Base-by-base conservation (phyloP, 75 land plant genomes). In the Ceratopteris richardii region DNA sequence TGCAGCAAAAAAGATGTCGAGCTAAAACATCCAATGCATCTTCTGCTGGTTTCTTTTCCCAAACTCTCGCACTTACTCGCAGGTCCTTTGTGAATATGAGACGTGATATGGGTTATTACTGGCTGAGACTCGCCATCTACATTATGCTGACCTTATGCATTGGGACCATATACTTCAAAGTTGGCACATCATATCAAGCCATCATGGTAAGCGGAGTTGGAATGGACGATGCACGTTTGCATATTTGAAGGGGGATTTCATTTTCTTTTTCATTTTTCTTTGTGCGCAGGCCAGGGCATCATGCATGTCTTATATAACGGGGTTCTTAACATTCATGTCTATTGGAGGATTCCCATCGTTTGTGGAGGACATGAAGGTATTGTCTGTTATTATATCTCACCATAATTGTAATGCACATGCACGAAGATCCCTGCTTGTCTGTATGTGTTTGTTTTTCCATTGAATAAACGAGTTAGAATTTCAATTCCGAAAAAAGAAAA, bases 91-190 rank as follows among this genome's bases (percentile, higher is more conserved):
- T 65, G 39, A 87, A 87, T 58, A 87, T 82, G 91, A 66, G 62
- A 25, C 61, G 91, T 6, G 91, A 88, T 54, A 25, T 81, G 13
- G 93, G 93, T 0, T 88, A 88, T 48, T 88, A 88, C 47, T 87
- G 86, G 91, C 62, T 82, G 10, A 71, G 91, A 0, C 57, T 87
- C 6, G 81, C 56, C 0, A 66, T 82, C 0, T 80, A 80, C 39
- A 39, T 82, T 19, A 54, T 62, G 12, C 33, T 87, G 28, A 62
- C 61, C 24, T 5, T 82, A 9, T 67, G 91, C 30, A 51, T 75
- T 0, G 91, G 86, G 18, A 80, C 82, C 3, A 44, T 83, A 18
- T 87, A 61, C 46, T 68, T 52, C 28, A 53, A 83, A 26, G 24
- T 87, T 39, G 92, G 82, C 26, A 26, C 24, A n/a, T 33, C 36